Conservation (phyloP, 345 rosid species). For the Populus ilicifolia region DNA sequence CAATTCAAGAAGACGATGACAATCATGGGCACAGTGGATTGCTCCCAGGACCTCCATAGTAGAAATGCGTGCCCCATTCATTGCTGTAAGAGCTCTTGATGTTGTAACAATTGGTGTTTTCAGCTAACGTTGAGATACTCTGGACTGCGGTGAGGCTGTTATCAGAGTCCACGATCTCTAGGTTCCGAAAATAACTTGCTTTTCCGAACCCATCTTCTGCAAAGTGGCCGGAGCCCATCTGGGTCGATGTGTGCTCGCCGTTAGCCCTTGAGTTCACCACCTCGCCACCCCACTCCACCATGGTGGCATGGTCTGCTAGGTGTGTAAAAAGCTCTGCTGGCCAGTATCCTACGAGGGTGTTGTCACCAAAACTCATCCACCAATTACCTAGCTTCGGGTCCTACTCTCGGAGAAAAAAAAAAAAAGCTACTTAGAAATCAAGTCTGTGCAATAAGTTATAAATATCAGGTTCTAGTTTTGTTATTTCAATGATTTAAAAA, state of each 20-base stretch:
- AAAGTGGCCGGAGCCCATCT: conserved; percentile 96
- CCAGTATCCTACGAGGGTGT: conserved; percentile 86
- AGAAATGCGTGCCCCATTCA: conserved; percentile 91
- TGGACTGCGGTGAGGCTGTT: conserved; percentile 69
- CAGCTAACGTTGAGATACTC: conserved; percentile 67
- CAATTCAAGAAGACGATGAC: not conserved
- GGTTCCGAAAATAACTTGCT: conserved; percentile 82
- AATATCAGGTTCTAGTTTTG: not conserved
- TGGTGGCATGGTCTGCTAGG: conserved; percentile 77
- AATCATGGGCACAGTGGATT: conserved; percentile 67
- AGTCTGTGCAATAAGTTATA: not conserved
- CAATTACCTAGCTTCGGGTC: conserved; percentile 89
- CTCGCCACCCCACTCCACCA: conserved; percentile 99
- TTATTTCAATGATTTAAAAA: too few species aligned
- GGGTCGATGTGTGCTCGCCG: conserved; percentile 79
- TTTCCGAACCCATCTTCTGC: conserved; percentile 81
- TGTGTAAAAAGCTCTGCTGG: conserved; percentile 94
- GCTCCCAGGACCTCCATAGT: conserved; percentile 91
- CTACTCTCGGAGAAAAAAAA: conserved; percentile 26
- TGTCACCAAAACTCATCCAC: conserved; percentile 98
- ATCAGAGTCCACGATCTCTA: conserved; percentile 83
- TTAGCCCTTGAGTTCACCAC: conserved; percentile 83
- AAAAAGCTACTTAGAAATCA: not conserved
- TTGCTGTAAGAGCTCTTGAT: conserved; percentile 65
- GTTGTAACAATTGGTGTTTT: conserved; percentile 85